These are phyloP conservation scores for Eurotiales sp. DNA, from an alignment of 2,329 filamentous ascomycete genomes.

Conservation along the genomic window DNA sequence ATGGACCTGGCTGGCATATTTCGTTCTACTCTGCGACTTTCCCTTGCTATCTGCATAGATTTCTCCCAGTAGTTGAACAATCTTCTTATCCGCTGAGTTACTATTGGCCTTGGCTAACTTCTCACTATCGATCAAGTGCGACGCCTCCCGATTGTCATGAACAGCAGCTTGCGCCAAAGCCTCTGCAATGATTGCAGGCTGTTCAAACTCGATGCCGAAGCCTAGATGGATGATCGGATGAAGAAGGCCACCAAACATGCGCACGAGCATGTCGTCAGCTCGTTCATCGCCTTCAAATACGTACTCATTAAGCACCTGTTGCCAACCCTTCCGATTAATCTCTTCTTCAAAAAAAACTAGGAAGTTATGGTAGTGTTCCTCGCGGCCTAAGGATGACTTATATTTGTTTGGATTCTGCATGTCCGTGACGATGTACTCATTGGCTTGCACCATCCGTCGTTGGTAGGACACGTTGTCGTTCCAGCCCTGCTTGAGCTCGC, in stretches of 20 bases:
- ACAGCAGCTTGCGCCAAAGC: conserved; percentile 72
- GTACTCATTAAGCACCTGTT: conserved; percentile 61
- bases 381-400: conserved; percentile 59
- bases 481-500: conserved; percentile 61
- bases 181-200: conserved; percentile 77
- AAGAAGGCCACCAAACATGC: conserved; percentile 67
- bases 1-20: conserved; percentile 56
- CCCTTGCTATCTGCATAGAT: conserved; percentile 45
- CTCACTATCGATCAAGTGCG: conserved; percentile 48
- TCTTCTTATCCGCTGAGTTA: conserved; percentile 19
- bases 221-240: conserved; percentile 83
- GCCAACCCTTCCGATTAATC: conserved; percentile 62
- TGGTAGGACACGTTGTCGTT: conserved; percentile 65
- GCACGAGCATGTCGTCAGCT: conserved; percentile 64
- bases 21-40: conserved; percentile 36
- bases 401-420: conserved; percentile 57
- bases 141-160: conserved; percentile 56
- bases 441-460: conserved; percentile 45
- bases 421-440: conserved; percentile 51
- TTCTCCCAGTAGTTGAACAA: conserved; percentile 61
- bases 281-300: conserved; percentile 63
- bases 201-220: conserved; percentile 76
- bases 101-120: conserved; percentile 25
- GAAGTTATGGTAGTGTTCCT: conserved; percentile 66
- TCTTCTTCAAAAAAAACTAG: conserved; percentile 71